Evolutionary conservation across 2,329 filamentous ascomycete genomes (phyloP), one percentile per base, ranked within the genome.

Genomic region (Venturia pyrina): DNA sequence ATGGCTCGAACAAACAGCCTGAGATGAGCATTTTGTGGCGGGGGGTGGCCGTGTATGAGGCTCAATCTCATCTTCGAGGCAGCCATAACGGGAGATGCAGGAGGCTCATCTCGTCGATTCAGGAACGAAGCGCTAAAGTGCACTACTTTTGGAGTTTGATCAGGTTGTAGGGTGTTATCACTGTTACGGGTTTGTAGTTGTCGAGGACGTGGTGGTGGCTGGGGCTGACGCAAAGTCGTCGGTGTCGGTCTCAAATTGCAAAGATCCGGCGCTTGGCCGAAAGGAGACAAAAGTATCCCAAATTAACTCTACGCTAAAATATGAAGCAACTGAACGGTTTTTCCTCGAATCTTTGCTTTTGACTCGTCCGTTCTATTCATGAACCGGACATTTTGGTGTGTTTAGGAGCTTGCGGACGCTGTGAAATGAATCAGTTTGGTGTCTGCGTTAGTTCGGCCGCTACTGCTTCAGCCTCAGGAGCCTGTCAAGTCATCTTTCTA

Each of bases 31-130:
- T 57, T 57, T 28, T 57, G 53, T 37, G 53, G 53, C 53, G 28
- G 28, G 28, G 53, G 28, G 53, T 59, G 28, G 32, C 53, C 53
- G 19, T 59, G 53, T 15, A 37, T 34, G 53, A 37, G 53, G 53
- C 53, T 59, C 53, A 59, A 59, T 59, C 53, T 59, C 53, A 59
- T 59, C 32, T 15, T 59, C 28, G 28, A 59, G 32, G 53, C 28
- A 59, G 5, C 32, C 53, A 59, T 59, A 10, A 37, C 32, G 24
- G 53, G 19, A 37, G 32, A 37, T 34, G 5, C 13, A 13, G 28
- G 32, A 59, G 32, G 53, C 53, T 59, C 32, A 59, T 59, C 24
- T 34, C 5, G 32, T 57, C 3, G 15, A 2, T 57, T 37, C 53
- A 40, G 17, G 13, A 10, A 59, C 15, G 32, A 32, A n/a, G 32